phyloP scores from a whole-genome alignment of 768 basidiomycete genomes.

The Leccinum barrowsii region DNA sequence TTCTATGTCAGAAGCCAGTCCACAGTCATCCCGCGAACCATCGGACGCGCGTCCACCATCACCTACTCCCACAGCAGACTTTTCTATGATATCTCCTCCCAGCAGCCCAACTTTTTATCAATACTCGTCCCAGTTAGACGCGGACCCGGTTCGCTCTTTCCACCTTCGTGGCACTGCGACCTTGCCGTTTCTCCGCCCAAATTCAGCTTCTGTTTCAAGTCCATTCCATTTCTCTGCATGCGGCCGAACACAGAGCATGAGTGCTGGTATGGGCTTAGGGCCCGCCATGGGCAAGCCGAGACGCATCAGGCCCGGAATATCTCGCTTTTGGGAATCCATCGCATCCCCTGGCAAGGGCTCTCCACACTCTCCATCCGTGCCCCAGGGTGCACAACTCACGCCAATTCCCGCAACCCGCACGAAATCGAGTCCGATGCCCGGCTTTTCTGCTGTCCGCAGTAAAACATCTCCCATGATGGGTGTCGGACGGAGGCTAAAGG shows the following conservation, averaged over 20 bases:
- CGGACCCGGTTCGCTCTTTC: constrained; percentile 20
- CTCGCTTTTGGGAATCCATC: constrained; percentile 33
- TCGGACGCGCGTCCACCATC: constrained; percentile 38
- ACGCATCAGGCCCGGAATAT: constrained; percentile 30
- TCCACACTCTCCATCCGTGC: constrained; percentile 2
- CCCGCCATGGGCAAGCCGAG: constrained; percentile 19
- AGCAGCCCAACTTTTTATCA: constrained; percentile 34
- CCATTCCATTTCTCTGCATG: constrained; percentile 18
- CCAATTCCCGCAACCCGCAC: constrained; percentile 21
- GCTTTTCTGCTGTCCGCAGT: constrained; percentile 39
- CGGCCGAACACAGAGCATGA: constrained; percentile 27
- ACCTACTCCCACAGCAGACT: constrained; percentile 43
- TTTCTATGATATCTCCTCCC: constrained; percentile 44
- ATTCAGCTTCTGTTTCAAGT: constrained; percentile 21
- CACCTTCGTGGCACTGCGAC: constrained; percentile 23
- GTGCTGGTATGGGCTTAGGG: constrained; percentile 22
- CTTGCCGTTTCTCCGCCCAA: constrained; percentile 31
- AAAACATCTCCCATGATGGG: constrained; percentile 36
- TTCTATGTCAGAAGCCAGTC: constrained; percentile 26
- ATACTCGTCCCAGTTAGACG: constrained; percentile 26
- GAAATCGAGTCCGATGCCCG: constrained; percentile 29
- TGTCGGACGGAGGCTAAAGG: constrained; percentile 32
- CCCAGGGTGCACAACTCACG: constrained; percentile 7
- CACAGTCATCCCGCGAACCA: constrained; percentile 16
- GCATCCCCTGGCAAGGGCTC: constrained; percentile 28